phyloP scores from a whole-genome alignment of 2,329 filamentous ascomycete species.

The Exophiala alcalophila region DNA sequence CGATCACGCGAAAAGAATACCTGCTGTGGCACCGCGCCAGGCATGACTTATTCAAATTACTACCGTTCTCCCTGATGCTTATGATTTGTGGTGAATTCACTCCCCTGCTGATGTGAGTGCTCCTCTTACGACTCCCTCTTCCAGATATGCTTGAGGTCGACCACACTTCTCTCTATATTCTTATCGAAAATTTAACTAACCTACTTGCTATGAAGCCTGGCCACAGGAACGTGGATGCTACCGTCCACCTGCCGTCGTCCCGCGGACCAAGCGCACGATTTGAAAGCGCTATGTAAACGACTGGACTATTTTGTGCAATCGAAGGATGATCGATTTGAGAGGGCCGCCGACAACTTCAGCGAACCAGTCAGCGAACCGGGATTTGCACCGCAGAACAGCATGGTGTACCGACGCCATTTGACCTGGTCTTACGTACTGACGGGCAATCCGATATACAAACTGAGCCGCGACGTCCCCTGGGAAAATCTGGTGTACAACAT shows the following conservation, averaged over 20 bases:
- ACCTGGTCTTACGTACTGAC: neutral
- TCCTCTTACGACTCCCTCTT: too few relatives aligned
- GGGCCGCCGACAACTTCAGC: neutral
- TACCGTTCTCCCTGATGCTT: slow-evolving; percentile 72
- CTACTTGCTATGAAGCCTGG: too few relatives aligned
- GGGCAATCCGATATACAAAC: neutral
- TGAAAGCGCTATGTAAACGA: neutral
- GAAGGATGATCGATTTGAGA: neutral
- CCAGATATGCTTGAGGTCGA: too few relatives aligned
- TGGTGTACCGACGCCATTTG: too few relatives aligned
- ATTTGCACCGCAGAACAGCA: too few relatives aligned
- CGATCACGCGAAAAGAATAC: slow-evolving; percentile 63
- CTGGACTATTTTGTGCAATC: neutral
- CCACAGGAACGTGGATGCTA: too few relatives aligned
- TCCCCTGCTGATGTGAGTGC: slow-evolving; percentile 70
- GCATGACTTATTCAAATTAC: slow-evolving; percentile 73
- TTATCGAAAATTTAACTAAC: too few relatives aligned
- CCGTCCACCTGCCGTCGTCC: neutral
- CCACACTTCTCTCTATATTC: too few relatives aligned
- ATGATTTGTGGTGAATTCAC: slow-evolving; percentile 84
- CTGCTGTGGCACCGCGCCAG: slow-evolving; percentile 66
- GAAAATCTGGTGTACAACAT: too few relatives aligned
- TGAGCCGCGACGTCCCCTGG: neutral
- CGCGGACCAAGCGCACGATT: neutral
- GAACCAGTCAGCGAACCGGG: too few relatives aligned